phyloP scores from a whole-genome alignment of 2,329 filamentous ascomycete species.

The Penicillium sp. region DNA sequence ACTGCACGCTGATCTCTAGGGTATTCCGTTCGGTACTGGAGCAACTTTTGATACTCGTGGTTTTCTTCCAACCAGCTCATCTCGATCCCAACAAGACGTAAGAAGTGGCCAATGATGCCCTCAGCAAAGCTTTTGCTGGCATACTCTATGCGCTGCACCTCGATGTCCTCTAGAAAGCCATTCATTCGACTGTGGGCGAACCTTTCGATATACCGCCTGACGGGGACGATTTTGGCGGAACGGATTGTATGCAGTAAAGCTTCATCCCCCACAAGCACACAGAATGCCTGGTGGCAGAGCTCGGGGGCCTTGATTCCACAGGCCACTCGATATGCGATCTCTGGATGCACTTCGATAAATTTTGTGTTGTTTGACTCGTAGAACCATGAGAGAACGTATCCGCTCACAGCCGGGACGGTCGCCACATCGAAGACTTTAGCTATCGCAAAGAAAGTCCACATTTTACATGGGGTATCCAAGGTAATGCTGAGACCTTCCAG shows the following conservation, averaged over 20 bases:
- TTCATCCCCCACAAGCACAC: constrained; percentile 66
- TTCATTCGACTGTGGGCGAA: constrained; percentile 52
- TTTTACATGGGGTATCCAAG: constrained; percentile 67
- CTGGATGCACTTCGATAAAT: constrained; percentile 68
- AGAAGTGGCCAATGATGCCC: constrained; percentile 45
- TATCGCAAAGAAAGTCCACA: constrained; percentile 69
- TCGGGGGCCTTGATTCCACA: constrained; percentile 39
- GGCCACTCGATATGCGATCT: constrained; percentile 64
- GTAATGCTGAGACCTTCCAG: constrained; percentile 60
- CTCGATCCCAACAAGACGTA: constrained; percentile 36
- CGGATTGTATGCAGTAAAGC: constrained; percentile 52
- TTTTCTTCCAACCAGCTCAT: constrained; percentile 46
- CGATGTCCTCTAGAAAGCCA: constrained; percentile 58
- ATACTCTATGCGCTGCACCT: constrained; percentile 62
- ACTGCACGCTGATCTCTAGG: constrained; percentile 20
- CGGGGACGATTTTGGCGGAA: constrained; percentile 10
- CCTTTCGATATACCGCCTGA: constrained; percentile 22
- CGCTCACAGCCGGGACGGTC: constrained; percentile 38
- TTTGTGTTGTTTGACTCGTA: constrained; percentile 57
- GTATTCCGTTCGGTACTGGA: constrained; percentile 18
- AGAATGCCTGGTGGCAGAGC: constrained; percentile 55
- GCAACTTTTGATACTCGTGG: constrained; percentile 35
- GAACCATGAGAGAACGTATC: constrained; percentile 63
- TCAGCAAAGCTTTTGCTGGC: constrained; percentile 59
- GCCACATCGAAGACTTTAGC: constrained; percentile 61